phyloP scores from a whole-genome alignment of 2,329 filamentous ascomycete genomes.

The Apiospora pterosperma region DNA sequence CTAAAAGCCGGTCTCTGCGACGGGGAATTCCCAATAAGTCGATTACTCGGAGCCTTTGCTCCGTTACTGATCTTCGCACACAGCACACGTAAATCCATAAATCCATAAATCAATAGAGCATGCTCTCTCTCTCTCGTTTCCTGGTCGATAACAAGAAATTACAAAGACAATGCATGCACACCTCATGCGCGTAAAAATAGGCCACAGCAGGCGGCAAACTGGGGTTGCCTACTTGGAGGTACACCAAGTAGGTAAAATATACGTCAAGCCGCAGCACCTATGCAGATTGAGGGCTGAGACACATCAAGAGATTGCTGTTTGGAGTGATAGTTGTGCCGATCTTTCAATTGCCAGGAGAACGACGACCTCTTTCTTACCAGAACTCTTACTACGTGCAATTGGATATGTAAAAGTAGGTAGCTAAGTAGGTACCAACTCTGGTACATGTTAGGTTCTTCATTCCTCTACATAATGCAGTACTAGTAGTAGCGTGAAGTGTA shows the following conservation, averaged over 20 bases:
- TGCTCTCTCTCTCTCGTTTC: neutral
- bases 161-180: neutral
- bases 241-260: neutral
- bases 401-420: neutral
- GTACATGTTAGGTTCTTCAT: neutral
- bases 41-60: neutral
- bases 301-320: neutral
- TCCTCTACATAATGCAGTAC: neutral
- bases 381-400: no score
- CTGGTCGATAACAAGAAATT: neutral
- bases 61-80: neutral
- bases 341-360: neutral
- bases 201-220: neutral
- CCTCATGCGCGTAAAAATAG: neutral
- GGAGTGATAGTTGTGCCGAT: neutral
- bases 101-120: neutral
- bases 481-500: neutral
- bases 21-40: neutral
- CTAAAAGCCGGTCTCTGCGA: neutral
- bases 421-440: neutral
- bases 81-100: neutral
- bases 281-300: neutral
- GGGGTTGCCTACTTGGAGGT: neutral
- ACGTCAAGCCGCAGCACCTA: neutral
- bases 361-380: no score